Evolutionary conservation across 805 yeast species (phyloP).

Genomic region (Candida maltosa): DNA sequence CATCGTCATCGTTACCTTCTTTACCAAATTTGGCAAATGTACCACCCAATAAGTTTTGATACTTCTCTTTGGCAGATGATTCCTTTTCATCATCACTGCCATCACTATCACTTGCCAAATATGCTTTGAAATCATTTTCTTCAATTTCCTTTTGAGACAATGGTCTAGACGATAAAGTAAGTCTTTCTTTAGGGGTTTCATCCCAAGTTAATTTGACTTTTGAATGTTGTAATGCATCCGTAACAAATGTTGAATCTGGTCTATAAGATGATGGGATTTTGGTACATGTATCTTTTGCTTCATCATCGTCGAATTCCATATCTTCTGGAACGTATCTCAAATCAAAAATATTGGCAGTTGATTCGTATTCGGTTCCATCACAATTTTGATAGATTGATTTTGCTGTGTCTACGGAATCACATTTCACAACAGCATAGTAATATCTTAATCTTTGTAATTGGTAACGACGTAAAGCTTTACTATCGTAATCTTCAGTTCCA

Average conservation of each 20-base stretch:
- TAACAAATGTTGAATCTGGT: conserved; percentile 73
- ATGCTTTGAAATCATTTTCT: conserved; percentile 90
- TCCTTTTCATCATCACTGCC: conserved; percentile 20
- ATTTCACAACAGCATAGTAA: conserved; percentile 85
- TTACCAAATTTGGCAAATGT: conserved; percentile 27
- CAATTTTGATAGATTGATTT: conserved; percentile 75
- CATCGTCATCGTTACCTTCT: conserved; percentile 49
- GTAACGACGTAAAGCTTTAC: conserved; percentile 79
- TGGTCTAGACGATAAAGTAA: conserved; percentile 69
- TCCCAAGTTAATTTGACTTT: conserved; percentile 98
- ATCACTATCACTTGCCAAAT: conserved; percentile 60
- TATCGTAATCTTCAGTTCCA: conserved; percentile 80
- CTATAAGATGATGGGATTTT: conserved; percentile 74
- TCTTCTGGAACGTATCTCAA: conserved; percentile 90
- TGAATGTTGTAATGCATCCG: conserved; percentile 95
- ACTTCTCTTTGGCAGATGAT: conserved; percentile 50
- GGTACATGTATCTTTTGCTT: conserved; percentile 69
- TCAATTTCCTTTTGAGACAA: conserved; percentile 86
- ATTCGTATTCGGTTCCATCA: conserved; percentile 94
- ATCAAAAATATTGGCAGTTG: conserved; percentile 93
- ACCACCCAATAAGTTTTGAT: conserved; percentile 54
- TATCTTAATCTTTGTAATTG: conserved; percentile 91
- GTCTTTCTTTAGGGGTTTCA: conserved; percentile 91
- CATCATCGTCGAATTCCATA: conserved; percentile 75
- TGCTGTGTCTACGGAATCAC: conserved; percentile 74